Conservation (phyloP, 2,329 filamentous ascomycete species). For the Xylaria sp. region DNA sequence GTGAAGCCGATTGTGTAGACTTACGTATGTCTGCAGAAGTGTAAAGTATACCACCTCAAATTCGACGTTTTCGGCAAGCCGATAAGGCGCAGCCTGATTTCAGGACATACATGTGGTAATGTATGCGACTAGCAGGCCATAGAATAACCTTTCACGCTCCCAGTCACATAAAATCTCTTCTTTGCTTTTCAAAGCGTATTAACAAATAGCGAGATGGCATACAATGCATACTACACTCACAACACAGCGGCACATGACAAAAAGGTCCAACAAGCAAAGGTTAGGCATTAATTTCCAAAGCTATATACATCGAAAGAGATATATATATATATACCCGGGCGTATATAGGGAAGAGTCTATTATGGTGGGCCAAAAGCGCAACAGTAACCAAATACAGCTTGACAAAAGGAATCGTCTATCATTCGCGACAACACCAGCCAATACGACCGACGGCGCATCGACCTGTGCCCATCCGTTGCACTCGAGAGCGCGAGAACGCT, state of each 20-base stretch:
- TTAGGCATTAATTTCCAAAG: constrained; percentile 8
- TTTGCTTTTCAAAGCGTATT: too few species aligned
- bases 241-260: not conserved
- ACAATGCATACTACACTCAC: too few species aligned
- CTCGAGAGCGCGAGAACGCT: not conserved
- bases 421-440: constrained; percentile 10
- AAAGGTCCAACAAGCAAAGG: constrained; percentile 20
- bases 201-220: constrained; percentile 3
- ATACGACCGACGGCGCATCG: constrained; percentile 16
- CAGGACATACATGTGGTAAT: too few species aligned
- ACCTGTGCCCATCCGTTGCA: constrained; percentile 8
- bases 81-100: too few species aligned
- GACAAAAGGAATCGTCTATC: constrained; percentile 21
- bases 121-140: too few species aligned
- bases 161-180: too few species aligned
- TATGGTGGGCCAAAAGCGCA: not conserved
- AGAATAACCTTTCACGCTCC: too few species aligned
- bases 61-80: too few species aligned
- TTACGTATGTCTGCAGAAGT: too few species aligned
- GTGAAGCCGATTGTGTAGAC: too few species aligned
- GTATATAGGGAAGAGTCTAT: constrained; percentile 13
- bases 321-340: constrained; percentile 25
- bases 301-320: constrained; percentile 22
- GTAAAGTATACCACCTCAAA: too few species aligned
- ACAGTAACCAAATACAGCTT: constrained; percentile 1